A percentile compares a stretch with the other conserved stretches of the same genome.
These are phyloP conservation scores for Phytophthora sojae DNA, from an alignment of 352 stramenopile genomes.

Conservation along the genomic window DNA sequence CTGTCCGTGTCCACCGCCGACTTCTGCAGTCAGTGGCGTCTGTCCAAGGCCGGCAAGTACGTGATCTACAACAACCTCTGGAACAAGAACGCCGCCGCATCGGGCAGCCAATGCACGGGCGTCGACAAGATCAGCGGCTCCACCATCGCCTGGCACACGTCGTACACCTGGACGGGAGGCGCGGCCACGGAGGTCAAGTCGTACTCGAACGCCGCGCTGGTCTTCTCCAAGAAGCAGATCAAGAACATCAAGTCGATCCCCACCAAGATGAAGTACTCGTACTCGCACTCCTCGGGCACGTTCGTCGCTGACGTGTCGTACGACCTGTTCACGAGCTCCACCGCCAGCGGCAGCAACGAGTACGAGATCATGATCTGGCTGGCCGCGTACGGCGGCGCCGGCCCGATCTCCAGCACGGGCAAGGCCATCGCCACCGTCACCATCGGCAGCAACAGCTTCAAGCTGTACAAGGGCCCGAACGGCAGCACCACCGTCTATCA, in stretches of 20 bases:
- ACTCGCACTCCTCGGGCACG: conserved; percentile 29
- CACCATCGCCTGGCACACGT: conserved; percentile 51
- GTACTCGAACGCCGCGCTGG: conserved; percentile 48
- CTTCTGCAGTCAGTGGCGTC: conserved; percentile 30
- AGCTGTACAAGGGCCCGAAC: conserved; percentile 42
- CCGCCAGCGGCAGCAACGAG: conserved; percentile 29
- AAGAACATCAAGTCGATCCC: conserved; percentile 38
- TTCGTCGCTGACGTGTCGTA: conserved; percentile 43
- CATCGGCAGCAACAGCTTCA: conserved; percentile 30
- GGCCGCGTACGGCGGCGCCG: conserved; percentile 32
- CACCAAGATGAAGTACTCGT: conserved; percentile 40
- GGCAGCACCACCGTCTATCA: conserved; percentile 35
- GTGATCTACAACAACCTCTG: conserved; percentile 63
- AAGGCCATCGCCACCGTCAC: conserved; percentile 32
- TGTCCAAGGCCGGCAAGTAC: conserved; percentile 37
- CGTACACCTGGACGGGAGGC: conserved; percentile 44
- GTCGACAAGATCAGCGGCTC: conserved; percentile 43
- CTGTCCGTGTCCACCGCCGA: conserved; percentile 27
- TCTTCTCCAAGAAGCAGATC: too few relatives aligned
- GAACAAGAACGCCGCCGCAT: conserved; percentile 41
- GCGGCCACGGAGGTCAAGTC: conserved; percentile 46
- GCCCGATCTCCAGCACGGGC: conserved; percentile 41
- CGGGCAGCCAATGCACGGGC: conserved; percentile 54
- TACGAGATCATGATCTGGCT: conserved; percentile 54
- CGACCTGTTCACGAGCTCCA: conserved; percentile 44